These are phyloP conservation scores for Fraxinus cuspidata DNA, from an alignment of 257 asterid species.

Conservation along the genomic window DNA sequence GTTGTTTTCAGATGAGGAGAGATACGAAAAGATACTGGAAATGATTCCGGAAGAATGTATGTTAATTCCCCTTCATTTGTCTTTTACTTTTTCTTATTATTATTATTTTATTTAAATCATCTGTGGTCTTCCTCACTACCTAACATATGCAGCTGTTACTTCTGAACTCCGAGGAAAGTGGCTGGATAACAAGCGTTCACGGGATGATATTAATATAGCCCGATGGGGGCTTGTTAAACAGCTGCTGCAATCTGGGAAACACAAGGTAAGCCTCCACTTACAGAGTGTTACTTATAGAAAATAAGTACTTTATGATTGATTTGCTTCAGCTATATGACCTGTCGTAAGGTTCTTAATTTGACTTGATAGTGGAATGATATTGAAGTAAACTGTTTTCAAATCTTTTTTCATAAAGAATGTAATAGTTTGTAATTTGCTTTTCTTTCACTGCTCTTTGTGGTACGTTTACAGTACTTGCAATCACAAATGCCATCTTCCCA, in stretches of 20 bases:
- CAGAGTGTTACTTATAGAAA: slow-evolving; percentile 5
- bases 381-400: slow-evolving; percentile 3
- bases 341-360: not conserved
- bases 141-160: slow-evolving; percentile 59
- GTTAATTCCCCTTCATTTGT: slow-evolving; percentile 22
- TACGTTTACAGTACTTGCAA: not conserved
- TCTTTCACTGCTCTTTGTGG: slow-evolving; percentile 6
- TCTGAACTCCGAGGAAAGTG: slow-evolving; percentile 80
- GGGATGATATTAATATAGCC: slow-evolving; percentile 64
- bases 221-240: slow-evolving; percentile 79
- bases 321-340: slow-evolving; percentile 2
- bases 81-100: not conserved
- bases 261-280: slow-evolving; percentile 54
- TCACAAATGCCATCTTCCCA: not conserved
- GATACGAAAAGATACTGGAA: slow-evolving; percentile 76
- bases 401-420: not conserved
- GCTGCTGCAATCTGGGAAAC: slow-evolving; percentile 68
- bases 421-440: not conserved
- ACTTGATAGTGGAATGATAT: not conserved
- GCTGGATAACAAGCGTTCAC: slow-evolving; percentile 66
- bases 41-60: slow-evolving; percentile 93
- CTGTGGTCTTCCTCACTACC: slow-evolving; percentile 1
- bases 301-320: slow-evolving; percentile 1
- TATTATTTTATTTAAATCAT: slow-evolving; percentile 11
- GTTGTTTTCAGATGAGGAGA: slow-evolving; percentile 62